A percentile compares a stretch with the other conserved stretches of the same genome.
These are phyloP conservation scores for Mucuna pruriens DNA, from an alignment of 306 rosid genomes.

Conservation along the genomic window DNA sequence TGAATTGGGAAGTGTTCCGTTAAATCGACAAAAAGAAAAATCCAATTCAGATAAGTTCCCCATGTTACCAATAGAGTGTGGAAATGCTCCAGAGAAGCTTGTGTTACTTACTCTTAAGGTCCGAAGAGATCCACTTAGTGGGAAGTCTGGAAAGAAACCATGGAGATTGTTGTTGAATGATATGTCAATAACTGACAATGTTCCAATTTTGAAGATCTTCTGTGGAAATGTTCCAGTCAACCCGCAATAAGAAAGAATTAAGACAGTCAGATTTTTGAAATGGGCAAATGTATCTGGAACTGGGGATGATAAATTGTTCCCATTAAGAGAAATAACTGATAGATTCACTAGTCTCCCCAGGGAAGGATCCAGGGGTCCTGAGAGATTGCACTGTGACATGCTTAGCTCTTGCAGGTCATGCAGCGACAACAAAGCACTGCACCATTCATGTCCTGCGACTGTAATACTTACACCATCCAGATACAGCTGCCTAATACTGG, in stretches of 20 bases:
- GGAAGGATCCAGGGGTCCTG: slow-evolving; percentile 46
- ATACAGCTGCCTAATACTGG: slow-evolving; percentile 41
- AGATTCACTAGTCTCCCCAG: slow-evolving; percentile 30
- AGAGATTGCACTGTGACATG: slow-evolving; percentile 19
- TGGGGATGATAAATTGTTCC: slow-evolving; percentile 37
- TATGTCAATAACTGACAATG: slow-evolving; percentile 40
- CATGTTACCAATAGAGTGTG: slow-evolving; percentile 32
- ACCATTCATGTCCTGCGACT: slow-evolving; percentile 53
- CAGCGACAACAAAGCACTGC: slow-evolving; percentile 18
- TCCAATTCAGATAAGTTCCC: slow-evolving; percentile 32
- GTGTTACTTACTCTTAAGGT: slow-evolving; percentile 30
- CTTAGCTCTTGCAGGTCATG: slow-evolving; percentile 35
- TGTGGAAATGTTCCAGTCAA: slow-evolving; percentile 48
- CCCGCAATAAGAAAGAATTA: neutral
- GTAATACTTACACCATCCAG: slow-evolving; percentile 58
- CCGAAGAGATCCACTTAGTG: slow-evolving; percentile 21
- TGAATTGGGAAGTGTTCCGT: slow-evolving; percentile 46
- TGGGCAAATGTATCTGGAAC: slow-evolving; percentile 40
- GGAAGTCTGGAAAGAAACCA: slow-evolving; percentile 46
- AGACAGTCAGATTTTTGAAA: slow-evolving; percentile 30
- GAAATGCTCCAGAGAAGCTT: slow-evolving; percentile 44
- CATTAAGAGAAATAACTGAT: slow-evolving; percentile 33
- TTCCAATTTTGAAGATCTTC: slow-evolving; percentile 31
- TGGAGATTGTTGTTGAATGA: slow-evolving; percentile 30
- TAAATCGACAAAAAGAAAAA: slow-evolving; percentile 31